Evolutionary conservation across 164 flowering plant species (phyloP), one percentile per base, ranked within the genome.

Genomic region (Amborella trichopoda): DNA sequence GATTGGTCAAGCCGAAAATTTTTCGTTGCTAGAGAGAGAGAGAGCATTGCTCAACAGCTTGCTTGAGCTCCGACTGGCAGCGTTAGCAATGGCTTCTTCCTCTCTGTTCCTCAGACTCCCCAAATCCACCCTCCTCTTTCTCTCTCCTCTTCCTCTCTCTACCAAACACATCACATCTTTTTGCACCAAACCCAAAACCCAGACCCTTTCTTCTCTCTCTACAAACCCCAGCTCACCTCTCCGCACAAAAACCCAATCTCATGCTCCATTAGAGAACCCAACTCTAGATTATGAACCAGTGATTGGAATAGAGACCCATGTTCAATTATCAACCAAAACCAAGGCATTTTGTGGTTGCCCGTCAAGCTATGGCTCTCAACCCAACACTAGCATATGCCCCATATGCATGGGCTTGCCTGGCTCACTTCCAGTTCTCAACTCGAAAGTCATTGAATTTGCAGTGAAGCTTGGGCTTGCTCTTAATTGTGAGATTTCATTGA

Each of bases 341-440:
- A 90, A 90, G 68, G 95, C 94, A 53, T 90, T 85, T 30, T 81
- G 95, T 33, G 52, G 76, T 27, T 90, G 95, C 48, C 80, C 91
- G 44, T 77, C 76, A 64, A 66, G 37, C 45, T 90, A 83, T 64
- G 94, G 98, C 25, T 72, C 89, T 20, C 80, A 53, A 37, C 95
- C 98, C 32, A 90, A 90, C 62, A 70, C 89, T 6, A 69, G 50
- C 32, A 53, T 90, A 26, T 86, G 98, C 53, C 95, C 97, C 13
- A 46, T 90, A 53, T 85, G 95, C 57, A 90, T 86, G 95, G 95
- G 97, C 1, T 66, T 86, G 42, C 98, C 95, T 40, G 95, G 98
- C 26, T 75, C 95, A 23, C 72, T 90, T 42, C 94, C 95, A 0
- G 89, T 81, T 59, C 58, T 90, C 59, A 86, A 86, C 69, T 79